A percentile compares a stretch with the other conserved stretches of the same genome.
Conservation (phyloP, 208 protist species). For the Trichomonas vaginalis region DNA sequence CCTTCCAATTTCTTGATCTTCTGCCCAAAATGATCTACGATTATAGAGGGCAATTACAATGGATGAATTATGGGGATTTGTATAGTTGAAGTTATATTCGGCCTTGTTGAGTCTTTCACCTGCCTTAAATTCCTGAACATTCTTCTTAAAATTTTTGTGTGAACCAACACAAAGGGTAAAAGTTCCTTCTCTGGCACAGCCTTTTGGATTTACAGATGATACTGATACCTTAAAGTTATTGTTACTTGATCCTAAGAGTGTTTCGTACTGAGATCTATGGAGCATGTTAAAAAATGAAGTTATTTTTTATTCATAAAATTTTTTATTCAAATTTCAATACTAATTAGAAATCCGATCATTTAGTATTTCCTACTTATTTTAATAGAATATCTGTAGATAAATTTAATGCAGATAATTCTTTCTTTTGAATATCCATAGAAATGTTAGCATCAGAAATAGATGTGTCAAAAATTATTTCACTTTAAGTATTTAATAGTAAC, state of each 20-base stretch:
- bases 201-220: background rate
- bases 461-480: too few species aligned
- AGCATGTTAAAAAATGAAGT: background rate
- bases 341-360: too few species aligned
- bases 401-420: too few species aligned
- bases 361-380: too few species aligned
- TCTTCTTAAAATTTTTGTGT: background rate
- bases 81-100: background rate
- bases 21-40: background rate
- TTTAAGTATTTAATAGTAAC: too few species aligned
- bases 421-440: too few species aligned
- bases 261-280: background rate
- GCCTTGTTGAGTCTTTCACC: background rate
- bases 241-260: background rate
- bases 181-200: background rate
- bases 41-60: background rate
- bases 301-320: too few species aligned
- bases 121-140: background rate
- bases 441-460: too few species aligned
- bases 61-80: background rate
- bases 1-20: background rate
- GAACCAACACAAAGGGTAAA: background rate
- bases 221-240: background rate
- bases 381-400: too few species aligned
- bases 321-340: too few species aligned